phyloP scores from a whole-genome alignment of 2,329 filamentous ascomycete species.

The Herpomyces periplanetae region DNA sequence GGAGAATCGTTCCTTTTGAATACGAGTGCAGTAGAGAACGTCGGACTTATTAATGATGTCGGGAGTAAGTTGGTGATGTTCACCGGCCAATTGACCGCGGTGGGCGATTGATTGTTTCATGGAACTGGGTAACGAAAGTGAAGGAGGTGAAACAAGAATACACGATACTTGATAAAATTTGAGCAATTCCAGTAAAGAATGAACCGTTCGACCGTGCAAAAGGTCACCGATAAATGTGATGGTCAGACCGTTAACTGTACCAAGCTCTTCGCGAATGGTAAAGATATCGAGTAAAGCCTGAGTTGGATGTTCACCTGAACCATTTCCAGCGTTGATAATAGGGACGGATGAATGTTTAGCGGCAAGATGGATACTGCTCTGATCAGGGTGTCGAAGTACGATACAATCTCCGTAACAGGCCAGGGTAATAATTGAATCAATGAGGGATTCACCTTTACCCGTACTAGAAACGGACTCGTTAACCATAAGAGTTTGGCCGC shows the following conservation, averaged over 20 bases:
- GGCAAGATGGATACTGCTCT: constrained; percentile 37
- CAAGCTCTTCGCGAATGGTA: constrained; percentile 86
- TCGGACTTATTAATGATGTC: constrained; percentile 59
- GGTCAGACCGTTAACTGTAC: constrained; percentile 69
- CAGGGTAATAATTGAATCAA: constrained; percentile 70
- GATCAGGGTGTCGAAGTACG: constrained; percentile 69
- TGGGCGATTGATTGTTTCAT: constrained; percentile 28
- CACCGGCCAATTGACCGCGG: constrained; percentile 34
- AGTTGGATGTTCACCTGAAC: constrained; percentile 75
- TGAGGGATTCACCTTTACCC: constrained; percentile 67
- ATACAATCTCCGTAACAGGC: constrained; percentile 80
- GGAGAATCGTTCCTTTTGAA: constrained; percentile 87
- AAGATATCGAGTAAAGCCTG: constrained; percentile 93
- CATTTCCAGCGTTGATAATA: constrained; percentile 88
- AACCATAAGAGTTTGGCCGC: constrained; percentile 46
- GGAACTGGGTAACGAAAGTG: constrained; percentile 30
- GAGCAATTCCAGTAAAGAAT: constrained; percentile 72
- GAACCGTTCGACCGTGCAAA: constrained; percentile 64
- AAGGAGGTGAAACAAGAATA: constrained; percentile 52
- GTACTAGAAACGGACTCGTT: constrained; percentile 52
- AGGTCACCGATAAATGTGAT: constrained; percentile 89
- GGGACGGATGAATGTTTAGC: constrained; percentile 60
- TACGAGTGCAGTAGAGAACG: constrained; percentile 79
- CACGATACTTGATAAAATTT: constrained; percentile 80
- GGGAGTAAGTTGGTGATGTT: constrained; percentile 38